A percentile compares a stretch with the other conserved stretches of the same genome.
These are phyloP conservation scores for Hydrangea macrophylla DNA, from an alignment of 148 eudicot genomes.

Conservation along the genomic window DNA sequence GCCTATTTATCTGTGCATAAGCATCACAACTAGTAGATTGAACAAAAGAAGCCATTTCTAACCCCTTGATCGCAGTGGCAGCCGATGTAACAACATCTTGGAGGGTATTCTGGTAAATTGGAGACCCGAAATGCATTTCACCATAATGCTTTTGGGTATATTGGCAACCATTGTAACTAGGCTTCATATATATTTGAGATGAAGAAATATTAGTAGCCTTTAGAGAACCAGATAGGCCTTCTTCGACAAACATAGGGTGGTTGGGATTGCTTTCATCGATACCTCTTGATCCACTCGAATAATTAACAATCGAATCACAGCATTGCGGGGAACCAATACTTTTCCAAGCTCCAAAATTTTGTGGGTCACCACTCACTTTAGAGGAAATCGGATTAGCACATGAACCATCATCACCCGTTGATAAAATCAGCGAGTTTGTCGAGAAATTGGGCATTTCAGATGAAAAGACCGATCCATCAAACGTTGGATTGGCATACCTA, in stretches of 20 bases:
- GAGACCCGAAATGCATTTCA: conserved; percentile 17
- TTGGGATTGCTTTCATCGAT: conserved; percentile 13
- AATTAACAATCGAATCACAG: conserved; percentile 22
- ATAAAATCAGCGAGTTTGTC: conserved; percentile 15
- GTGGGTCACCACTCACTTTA: conserved; percentile 25
- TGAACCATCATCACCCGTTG: conserved; percentile 1
- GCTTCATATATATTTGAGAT: conserved; percentile 9
- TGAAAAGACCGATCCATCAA: conserved; percentile 18
- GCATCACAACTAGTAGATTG: background rate
- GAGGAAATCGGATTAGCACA: conserved; percentile 10
- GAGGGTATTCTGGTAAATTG: conserved; percentile 24
- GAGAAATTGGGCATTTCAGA: conserved; percentile 26
- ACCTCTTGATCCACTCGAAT: conserved; percentile 10
- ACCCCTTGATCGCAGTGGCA: background rate
- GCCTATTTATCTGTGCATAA: background rate
- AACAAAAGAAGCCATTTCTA: conserved; percentile 11
- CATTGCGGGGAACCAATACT: conserved; percentile 22
- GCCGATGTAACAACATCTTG: conserved; percentile 21
- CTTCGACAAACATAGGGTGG: conserved; percentile 5
- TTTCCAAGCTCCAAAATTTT: conserved; percentile 30
- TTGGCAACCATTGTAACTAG: conserved; percentile 12
- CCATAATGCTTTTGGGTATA: conserved; percentile 17
- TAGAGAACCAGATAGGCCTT: conserved; percentile 8
- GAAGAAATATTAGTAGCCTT: background rate
- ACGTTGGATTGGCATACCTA: conserved; percentile 16